Conservation (phyloP, 75 land plant genomes). For the Pinus albicaulis region DNA sequence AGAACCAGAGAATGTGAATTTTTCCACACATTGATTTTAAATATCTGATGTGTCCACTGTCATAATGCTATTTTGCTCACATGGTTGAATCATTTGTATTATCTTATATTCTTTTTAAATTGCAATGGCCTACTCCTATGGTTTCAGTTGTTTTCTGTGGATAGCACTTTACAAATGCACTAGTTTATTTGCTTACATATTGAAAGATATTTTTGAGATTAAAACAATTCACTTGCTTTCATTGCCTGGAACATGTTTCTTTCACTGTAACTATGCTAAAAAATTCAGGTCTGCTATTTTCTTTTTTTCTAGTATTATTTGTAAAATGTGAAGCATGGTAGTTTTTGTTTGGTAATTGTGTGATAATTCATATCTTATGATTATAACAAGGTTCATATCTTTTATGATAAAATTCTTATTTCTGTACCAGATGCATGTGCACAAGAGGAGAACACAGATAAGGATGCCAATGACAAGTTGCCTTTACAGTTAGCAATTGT, state of each 20-base stretch:
- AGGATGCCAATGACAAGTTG: conserved; percentile 33
- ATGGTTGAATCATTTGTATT: too few relatives aligned
- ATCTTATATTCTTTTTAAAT: too few relatives aligned
- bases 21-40: too few relatives aligned
- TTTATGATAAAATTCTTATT: background rate
- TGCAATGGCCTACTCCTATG: too few relatives aligned
- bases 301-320: background rate
- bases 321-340: background rate
- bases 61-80: too few relatives aligned
- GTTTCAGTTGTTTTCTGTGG: too few relatives aligned
- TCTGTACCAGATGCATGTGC: background rate
- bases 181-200: too few relatives aligned
- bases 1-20: too few relatives aligned
- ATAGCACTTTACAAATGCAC: too few relatives aligned
- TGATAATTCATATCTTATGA: background rate
- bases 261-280: background rate
- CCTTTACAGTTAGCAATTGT: conserved; percentile 95
- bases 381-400: background rate
- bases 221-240: too few relatives aligned
- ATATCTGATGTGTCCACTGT: background rate
- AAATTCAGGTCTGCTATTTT: background rate
- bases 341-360: background rate
- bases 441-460: conserved; percentile 12
- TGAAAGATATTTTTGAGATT: too few relatives aligned
- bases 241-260: background rate